A percentile compares a stretch with the other conserved stretches of the same genome.
Conservation (phyloP, 768 basidiomycete genomes). For the Rhizopogon vulgaris region DNA sequence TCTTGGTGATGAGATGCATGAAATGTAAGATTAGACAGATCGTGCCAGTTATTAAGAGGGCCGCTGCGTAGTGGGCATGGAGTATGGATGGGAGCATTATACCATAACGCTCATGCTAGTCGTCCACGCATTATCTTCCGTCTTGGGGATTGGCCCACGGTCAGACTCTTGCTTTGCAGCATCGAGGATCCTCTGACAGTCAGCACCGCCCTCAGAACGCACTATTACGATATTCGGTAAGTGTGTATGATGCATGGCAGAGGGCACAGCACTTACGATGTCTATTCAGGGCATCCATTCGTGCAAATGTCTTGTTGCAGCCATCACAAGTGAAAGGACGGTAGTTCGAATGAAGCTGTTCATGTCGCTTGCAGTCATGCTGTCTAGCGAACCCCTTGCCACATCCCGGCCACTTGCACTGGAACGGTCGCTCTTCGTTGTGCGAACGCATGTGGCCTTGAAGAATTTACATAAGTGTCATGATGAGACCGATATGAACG, state of each 20-base stretch:
- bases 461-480: slow-evolving; percentile 7
- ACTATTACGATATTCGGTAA: slow-evolving; percentile 34
- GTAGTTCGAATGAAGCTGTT: slow-evolving; percentile 89
- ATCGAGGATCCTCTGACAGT: slow-evolving; percentile 49
- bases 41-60: slow-evolving; percentile 20
- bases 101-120: slow-evolving; percentile 27
- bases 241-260: not conserved
- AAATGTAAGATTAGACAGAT: slow-evolving; percentile 11
- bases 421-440: slow-evolving; percentile 91
- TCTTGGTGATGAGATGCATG: slow-evolving; percentile 11
- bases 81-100: slow-evolving; percentile 9
- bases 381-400: slow-evolving; percentile 91
- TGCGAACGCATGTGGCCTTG: slow-evolving; percentile 91
- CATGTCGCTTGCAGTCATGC: slow-evolving; percentile 96
- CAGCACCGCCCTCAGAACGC: slow-evolving; percentile 76
- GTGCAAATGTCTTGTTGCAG: slow-evolving; percentile 87
- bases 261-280: slow-evolving; percentile 59
- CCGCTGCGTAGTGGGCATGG: slow-evolving; percentile 10
- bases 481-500: slow-evolving; percentile 2
- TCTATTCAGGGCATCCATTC: slow-evolving; percentile 91
- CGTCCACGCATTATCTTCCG: slow-evolving; percentile 25
- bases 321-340: slow-evolving; percentile 91
- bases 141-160: slow-evolving; percentile 21
- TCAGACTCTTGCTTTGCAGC: slow-evolving; percentile 22
- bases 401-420: slow-evolving; percentile 93